phyloP scores from a whole-genome alignment of 1,139 yeast genomes.

The Suhomyces atakaporum region DNA sequence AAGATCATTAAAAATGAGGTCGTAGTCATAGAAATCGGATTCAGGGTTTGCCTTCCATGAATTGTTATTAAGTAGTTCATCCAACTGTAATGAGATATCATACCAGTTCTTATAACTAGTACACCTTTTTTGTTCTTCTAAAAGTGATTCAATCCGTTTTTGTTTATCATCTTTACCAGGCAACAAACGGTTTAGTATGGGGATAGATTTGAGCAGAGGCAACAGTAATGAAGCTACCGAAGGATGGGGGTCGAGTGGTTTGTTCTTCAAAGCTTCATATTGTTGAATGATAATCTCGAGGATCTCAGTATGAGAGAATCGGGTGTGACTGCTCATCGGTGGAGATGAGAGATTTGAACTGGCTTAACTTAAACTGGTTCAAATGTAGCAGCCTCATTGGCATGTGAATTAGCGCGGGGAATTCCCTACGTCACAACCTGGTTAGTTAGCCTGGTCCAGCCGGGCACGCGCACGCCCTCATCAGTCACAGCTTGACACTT shows the following conservation, averaged over 20 bases:
- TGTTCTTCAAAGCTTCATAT: constrained; percentile 2
- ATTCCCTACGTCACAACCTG: too few species aligned
- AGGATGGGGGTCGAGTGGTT: not conserved
- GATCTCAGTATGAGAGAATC: constrained; percentile 3
- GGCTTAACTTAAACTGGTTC: too few species aligned
- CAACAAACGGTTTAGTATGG: constrained; percentile 29
- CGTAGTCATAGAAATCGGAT: constrained; percentile 70
- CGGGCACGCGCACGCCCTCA: too few species aligned
- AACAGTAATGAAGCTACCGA: not conserved
- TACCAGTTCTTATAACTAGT: constrained; percentile 73
- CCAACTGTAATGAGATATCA: constrained; percentile 61
- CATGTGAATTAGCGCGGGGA: not conserved
- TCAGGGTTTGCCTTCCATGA: constrained; percentile 69
- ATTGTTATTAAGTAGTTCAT: constrained; percentile 61
- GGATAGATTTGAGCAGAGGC: constrained; percentile 21
- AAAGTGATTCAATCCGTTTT: constrained; percentile 29
- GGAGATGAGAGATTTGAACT: too few species aligned
- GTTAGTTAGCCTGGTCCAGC: too few species aligned
- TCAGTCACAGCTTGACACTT: not conserved
- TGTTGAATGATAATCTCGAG: constrained; percentile 8
- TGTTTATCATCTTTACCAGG: constrained; percentile 33
- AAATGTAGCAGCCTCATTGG: too few species aligned
- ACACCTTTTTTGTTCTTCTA: constrained; percentile 58
- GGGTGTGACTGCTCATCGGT: too few species aligned
- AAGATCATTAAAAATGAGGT: constrained; percentile 55